Base-by-base conservation (phyloP, 805 yeast species). In the Ogataea naganishii region DNA sequence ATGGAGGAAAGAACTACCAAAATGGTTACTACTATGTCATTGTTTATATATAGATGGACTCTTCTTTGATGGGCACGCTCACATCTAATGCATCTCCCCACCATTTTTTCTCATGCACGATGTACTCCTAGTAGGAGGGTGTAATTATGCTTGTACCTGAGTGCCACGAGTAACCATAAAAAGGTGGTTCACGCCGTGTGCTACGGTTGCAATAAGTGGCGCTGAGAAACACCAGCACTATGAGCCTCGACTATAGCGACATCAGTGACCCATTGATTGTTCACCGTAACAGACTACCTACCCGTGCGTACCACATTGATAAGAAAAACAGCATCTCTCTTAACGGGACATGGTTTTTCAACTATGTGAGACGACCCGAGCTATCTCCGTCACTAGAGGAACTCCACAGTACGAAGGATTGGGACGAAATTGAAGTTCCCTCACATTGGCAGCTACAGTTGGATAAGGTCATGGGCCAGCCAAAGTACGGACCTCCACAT, bases 361-460 rank as follows among this genome's bases (percentile, higher is more conserved):
- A 26, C 10, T 26, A 26, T 26, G 29, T 26, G 10, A 26, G 29
- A 12, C 20, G 20, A 10, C 29, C 29, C 14, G 29, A 26, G 12
- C 11, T 12, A 12, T 26, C 29, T 7, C 29, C 29, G 20, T 22
- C 19, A 20, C 15, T 26, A 12, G 11, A 22, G 9, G 26, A 27
- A 14, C 20, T 21, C 8, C 31, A 27, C 4, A 18, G 12, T 12
- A 18, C 23, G 8, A 24, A 11, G 7, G 31, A 31, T 3, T 43
- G 46, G 47, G 26, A 24, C 2, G 23, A 21, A 10, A 41, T 51
- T 10, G 17, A 34, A 3, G 62, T 57, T 14, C 62, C 62, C 2
- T 56, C 60, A 4, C 53, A 53, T 31, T 56, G 61, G 59, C 61
- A 57, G 41, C 33, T 54, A 18, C 54, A 54, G 34, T 12, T 8